These are phyloP conservation scores for Sutorius australiensis DNA, from an alignment of 768 basidiomycete species.

Conservation along the genomic window DNA sequence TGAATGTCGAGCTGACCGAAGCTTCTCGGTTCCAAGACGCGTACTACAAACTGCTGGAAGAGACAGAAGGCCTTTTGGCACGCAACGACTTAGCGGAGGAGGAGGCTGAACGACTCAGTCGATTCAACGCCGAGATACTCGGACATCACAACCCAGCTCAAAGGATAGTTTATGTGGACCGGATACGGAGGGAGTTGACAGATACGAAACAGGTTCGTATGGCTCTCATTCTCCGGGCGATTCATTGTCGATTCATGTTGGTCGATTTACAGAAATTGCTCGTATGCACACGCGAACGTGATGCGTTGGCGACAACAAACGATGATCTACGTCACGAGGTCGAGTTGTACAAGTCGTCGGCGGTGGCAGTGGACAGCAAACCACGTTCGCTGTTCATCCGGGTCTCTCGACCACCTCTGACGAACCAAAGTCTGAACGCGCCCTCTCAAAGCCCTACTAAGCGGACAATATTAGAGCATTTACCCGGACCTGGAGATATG, in stretches of 20 bases:
- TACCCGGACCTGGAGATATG: constrained; percentile 45
- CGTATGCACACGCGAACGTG: constrained; percentile 45
- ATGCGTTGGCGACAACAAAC: constrained; percentile 41
- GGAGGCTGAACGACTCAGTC: constrained; percentile 70
- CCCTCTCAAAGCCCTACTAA: constrained; percentile 12
- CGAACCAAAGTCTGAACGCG: constrained; percentile 40
- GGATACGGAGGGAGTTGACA: constrained; percentile 74
- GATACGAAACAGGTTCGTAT: constrained; percentile 72
- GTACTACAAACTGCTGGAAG: constrained; percentile 59
- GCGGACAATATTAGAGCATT: constrained; percentile 28
- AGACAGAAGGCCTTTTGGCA: constrained; percentile 60
- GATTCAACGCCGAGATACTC: constrained; percentile 82
- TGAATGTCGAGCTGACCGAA: constrained; percentile 51
- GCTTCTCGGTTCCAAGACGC: constrained; percentile 67
- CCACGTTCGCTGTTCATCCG: constrained; percentile 48
- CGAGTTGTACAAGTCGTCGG: constrained; percentile 57
- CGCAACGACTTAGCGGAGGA: constrained; percentile 77
- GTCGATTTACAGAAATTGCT: constrained; percentile 45
- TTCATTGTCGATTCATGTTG: background rate
- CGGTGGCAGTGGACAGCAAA: constrained; percentile 45
- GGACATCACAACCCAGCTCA: constrained; percentile 84
- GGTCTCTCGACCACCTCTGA: constrained; percentile 47
- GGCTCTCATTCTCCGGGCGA: background rate
- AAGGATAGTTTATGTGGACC: constrained; percentile 82
- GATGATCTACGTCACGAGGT: constrained; percentile 51